Base-by-base conservation (phyloP, 129 eudicot species). In the Helichrysum umbraculigerum region DNA sequence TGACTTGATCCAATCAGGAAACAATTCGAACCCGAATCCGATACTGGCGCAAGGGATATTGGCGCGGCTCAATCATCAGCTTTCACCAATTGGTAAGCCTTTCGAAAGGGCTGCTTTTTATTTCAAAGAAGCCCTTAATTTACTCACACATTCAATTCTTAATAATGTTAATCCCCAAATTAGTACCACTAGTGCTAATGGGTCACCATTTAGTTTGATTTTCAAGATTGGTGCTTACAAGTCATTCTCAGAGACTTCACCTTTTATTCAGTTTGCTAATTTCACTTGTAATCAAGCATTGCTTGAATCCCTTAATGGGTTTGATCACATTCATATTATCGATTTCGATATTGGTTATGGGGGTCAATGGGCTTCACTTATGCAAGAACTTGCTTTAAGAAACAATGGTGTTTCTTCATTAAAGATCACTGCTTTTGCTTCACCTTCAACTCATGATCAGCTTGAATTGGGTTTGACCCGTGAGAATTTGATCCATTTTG, bases 51-150 rank as follows among this genome's bases (percentile, higher is more conserved):
- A 93, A 85, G 98, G 86, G 98, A 93, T 93, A 93, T 93, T 93
- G 98, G 98, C 98, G 98, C 98, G 98, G 98, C 98, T 93, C 98
- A 93, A 93, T 93, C 98, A 93, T 86, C 98, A 88, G 92, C 88
- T 88, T 76, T 87, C 93, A 84, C 96, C 96, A 4, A 76, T 80
- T 65, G 93, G 93, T 79, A 94, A 91, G 92, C 99, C 99, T 79
- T 88, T 94, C 79, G 54, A 73, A 63, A 86, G 97, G 91, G 97
- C 96, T 80, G 96, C 99, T 79, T 94, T 86, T 58, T 94, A 87
- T 70, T 88, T 81, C 81, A 91, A 91, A 82, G 99, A 94, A 78
- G 96, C 97, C 34, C 83, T 94, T 70, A 92, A 83, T 16, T 70
- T 83, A 69, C 90, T 94, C 74, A 88, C 85, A 67, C 82, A 83